A percentile compares a stretch with the other conserved stretches of the same genome.
Conservation (phyloP, 345 rosid genomes). For the Murraya paniculata region DNA sequence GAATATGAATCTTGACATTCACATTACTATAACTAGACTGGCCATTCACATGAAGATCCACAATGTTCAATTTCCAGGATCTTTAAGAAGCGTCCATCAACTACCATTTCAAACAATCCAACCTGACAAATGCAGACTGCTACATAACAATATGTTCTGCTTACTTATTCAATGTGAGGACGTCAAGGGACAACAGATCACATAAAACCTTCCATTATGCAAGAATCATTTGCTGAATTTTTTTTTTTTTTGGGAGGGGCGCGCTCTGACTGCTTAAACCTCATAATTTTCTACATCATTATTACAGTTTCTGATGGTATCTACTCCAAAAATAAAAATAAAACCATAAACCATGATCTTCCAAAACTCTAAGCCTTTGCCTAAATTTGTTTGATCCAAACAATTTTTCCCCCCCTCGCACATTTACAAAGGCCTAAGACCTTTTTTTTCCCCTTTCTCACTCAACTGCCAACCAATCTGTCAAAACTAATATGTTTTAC, state of each 20-base stretch:
- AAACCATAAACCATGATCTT: no score
- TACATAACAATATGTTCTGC: neutral
- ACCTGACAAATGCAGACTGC: neutral
- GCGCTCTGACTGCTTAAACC: no score
- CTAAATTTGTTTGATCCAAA: no score
- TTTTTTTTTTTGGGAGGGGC: neutral
- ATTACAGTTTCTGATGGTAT: no score
- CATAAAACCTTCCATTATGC: neutral
- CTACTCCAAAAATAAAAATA: no score
- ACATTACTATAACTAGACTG: neutral
- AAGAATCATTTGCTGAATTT: neutral
- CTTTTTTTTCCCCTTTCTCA: no score
- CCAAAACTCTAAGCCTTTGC: no score
- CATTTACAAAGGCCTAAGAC: no score
- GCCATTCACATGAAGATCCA: neutral
- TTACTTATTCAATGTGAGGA: neutral
- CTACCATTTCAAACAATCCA: neutral
- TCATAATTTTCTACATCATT: no score
- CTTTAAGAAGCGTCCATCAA: neutral
- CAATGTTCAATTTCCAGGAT: neutral
- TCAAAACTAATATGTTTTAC: no score
- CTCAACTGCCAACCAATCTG: no score
- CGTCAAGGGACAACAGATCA: neutral
- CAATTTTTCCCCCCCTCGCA: no score
- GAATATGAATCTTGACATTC: neutral